Conservation (phyloP, 148 eudicot genomes). For the Gaultheria prostrata region DNA sequence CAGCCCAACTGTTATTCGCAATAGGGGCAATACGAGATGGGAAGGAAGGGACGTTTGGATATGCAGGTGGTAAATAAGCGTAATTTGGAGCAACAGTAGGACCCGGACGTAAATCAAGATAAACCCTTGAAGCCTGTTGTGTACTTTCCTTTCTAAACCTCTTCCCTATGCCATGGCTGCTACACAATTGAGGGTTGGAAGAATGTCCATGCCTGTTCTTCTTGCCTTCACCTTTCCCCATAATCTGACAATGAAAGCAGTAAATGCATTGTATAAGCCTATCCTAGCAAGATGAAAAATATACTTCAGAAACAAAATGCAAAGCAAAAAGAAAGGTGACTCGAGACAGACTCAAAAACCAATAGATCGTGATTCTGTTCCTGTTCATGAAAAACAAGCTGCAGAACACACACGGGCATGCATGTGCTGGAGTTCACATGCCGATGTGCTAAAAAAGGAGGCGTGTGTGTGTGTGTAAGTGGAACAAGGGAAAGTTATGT, state of each 20-base stretch:
- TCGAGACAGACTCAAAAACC: not conserved
- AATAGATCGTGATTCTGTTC: not conserved
- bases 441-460: not conserved
- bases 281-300: not conserved
- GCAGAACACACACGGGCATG: not conserved
- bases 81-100: conserved; percentile 6
- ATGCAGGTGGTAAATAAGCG: conserved; percentile 7
- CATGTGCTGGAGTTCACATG: not conserved
- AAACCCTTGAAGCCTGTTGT: conserved; percentile 5
- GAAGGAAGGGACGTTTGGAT: not conserved
- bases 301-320: not conserved
- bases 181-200: not conserved
- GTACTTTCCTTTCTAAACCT: conserved; percentile 13
- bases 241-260: not conserved
- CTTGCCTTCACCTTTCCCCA: conserved; percentile 25
- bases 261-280: not conserved
- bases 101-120: not conserved
- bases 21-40: not conserved
- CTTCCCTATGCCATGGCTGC: conserved; percentile 14
- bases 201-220: not conserved
- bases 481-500: not conserved
- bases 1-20: not conserved
- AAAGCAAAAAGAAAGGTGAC: not conserved
- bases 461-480: not conserved
- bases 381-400: not conserved